These are phyloP conservation scores for Phytophthora cactorum DNA, from an alignment of 352 stramenopile genomes.

Conservation along the genomic window DNA sequence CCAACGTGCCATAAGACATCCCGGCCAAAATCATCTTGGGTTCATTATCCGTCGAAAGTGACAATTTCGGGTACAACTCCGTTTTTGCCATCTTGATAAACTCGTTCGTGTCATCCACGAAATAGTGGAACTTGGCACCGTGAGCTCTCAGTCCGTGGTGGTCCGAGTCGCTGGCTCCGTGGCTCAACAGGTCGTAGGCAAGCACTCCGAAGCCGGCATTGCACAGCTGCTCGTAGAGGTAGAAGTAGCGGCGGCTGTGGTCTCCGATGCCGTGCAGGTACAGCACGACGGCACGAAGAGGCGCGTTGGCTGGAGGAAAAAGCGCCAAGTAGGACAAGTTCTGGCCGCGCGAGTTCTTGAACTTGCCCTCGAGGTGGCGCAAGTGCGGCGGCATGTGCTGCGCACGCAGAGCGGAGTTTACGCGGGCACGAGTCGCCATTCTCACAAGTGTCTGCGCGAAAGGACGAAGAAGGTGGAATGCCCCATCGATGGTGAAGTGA, in stretches of 20 bases:
- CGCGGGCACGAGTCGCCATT: constrained; percentile 23
- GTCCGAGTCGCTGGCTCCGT: constrained; percentile 51
- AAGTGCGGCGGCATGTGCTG: constrained; percentile 47
- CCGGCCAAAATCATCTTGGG: constrained; percentile 61
- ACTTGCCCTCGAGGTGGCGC: constrained; percentile 39
- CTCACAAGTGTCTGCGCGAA: not conserved
- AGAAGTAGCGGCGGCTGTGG: constrained; percentile 51
- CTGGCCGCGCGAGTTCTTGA: constrained; percentile 50
- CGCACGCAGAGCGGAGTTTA: constrained; percentile 36
- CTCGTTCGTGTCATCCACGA: constrained; percentile 62
- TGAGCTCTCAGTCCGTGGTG: constrained; percentile 39
- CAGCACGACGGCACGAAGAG: constrained; percentile 51
- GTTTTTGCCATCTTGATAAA: constrained; percentile 47
- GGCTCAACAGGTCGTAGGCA: constrained; percentile 56
- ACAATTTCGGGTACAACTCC: constrained; percentile 35
- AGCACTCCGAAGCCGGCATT: constrained; percentile 46
- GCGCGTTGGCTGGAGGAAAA: constrained; percentile 27
- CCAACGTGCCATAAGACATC: constrained; percentile 69
- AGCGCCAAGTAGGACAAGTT: constrained; percentile 50
- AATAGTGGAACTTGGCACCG: constrained; percentile 45
- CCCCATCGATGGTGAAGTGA: constrained; percentile 5
- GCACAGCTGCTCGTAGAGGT: constrained; percentile 52
- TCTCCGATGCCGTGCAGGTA: constrained; percentile 61
- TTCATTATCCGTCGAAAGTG: constrained; percentile 1
- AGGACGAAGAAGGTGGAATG: constrained; percentile 13